Evolutionary conservation across 768 basidiomycete genomes (phyloP).

Genomic region (Boletus rufocinnamomeus): DNA sequence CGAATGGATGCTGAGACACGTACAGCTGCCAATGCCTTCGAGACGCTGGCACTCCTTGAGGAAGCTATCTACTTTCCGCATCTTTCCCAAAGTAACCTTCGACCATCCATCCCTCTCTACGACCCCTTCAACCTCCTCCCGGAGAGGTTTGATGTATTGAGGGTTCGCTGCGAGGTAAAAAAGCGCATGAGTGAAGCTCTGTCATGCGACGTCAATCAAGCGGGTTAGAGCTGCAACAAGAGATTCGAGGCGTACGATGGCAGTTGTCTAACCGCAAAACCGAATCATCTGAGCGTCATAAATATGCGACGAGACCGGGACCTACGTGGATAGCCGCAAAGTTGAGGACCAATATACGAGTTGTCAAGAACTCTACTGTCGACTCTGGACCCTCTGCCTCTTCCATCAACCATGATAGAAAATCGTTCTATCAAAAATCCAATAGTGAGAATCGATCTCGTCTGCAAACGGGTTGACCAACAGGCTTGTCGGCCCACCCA

Average conservation of each 20-base stretch:
- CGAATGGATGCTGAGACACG: slow-evolving; percentile 11
- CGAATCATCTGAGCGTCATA: neutral
- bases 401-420: neutral
- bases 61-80: slow-evolving; percentile 44
- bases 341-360: neutral
- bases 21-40: slow-evolving; percentile 24
- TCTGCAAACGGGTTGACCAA: neutral
- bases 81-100: slow-evolving; percentile 21
- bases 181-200: slow-evolving; percentile 26
- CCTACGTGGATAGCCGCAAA: neutral
- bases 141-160: slow-evolving; percentile 35
- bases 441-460: neutral
- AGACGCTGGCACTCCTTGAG: slow-evolving; percentile 15
- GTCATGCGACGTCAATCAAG: slow-evolving; percentile 15
- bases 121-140: slow-evolving; percentile 22
- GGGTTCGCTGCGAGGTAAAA: slow-evolving; percentile 40
- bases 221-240: neutral
- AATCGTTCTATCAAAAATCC: neutral
- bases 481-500: neutral
- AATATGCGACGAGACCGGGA: neutral
- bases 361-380: neutral
- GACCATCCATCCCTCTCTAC: slow-evolving; percentile 11
- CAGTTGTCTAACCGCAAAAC: neutral
- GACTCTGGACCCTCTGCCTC: neutral
- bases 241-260: neutral